Percentiles rank a stretch among this genome's conserved stretches.
These are phyloP conservation scores for Pichia exigua DNA, from an alignment of 805 yeast species.

Conservation along the genomic window DNA sequence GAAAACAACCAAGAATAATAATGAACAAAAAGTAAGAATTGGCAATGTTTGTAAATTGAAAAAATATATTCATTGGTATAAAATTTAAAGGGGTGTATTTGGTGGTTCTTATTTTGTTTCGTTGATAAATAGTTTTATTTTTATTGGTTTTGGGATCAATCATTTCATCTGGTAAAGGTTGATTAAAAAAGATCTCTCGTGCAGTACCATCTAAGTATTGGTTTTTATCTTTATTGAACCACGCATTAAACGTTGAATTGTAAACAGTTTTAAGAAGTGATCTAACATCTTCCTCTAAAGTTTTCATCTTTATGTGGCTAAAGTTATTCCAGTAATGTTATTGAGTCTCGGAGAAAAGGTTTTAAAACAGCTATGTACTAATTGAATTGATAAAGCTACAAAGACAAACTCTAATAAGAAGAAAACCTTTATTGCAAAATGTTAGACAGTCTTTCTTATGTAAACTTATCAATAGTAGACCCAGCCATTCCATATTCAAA, in stretches of 20 bases:
- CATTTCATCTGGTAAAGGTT: constrained; percentile 51
- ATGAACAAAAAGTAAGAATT: constrained; percentile 49
- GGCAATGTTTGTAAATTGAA: constrained; percentile 54
- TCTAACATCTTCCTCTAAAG: constrained; percentile 8
- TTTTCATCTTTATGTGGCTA: constrained; percentile 3
- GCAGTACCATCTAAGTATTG: not conserved
- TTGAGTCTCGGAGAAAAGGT: not conserved
- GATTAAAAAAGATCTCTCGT: constrained; percentile 50
- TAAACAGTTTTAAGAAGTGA: not conserved
- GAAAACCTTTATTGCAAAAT: not conserved
- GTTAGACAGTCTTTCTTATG: not conserved
- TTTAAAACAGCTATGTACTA: not conserved
- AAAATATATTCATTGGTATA: constrained; percentile 45
- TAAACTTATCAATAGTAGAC: no score
- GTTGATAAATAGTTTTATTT: constrained; percentile 32
- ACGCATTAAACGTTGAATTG: not conserved
- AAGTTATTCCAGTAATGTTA: no score
- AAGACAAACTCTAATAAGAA: not conserved
- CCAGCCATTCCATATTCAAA: not conserved
- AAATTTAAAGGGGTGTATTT: constrained; percentile 54
- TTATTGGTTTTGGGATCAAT: constrained; percentile 48
- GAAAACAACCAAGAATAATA: constrained; percentile 51
- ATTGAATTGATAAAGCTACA: not conserved
- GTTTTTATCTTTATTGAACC: not conserved
- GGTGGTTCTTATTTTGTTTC: constrained; percentile 56